Base-by-base conservation (phyloP, 441 rosid genomes). In the Syzygium malaccense region DNA sequence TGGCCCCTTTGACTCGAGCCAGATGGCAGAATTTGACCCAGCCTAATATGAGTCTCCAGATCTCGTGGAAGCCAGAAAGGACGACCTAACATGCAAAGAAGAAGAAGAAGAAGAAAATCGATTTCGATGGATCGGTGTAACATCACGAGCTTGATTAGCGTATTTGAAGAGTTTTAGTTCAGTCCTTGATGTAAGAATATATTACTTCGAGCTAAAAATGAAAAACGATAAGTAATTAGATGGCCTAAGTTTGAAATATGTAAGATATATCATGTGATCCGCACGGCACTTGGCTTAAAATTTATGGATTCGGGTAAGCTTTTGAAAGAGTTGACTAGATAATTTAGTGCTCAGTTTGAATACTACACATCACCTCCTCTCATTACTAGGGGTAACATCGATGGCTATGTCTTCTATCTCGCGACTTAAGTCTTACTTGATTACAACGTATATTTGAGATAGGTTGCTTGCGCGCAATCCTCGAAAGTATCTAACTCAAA, bases 221-320 rank as follows among this genome's bases (percentile, higher is more conserved):
- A 41, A 66, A 4, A 32, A 66, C 1, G 11, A 32, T 18, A 30
- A 66, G 45, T 17, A 23, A 33, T 33, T 41, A 13, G 51, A 23
- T 41, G 10, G 28, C 18, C n/a, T 1, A 23, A 75, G 41, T 45
- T 23, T 0, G 17, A 41, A 25, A 75, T 23, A 20, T 12, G 10
- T 0, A 0, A 75, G 15, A 23, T 7, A 3, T 17, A 30, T 64
- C 6, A 2, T 12, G 28, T 37, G 14, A 6, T 0, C 26, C 1
- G 7, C 8, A 4, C 1, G 25, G 51, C 5, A 23, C 1, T 41
- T 41, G 3, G 41, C 17, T 75, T 20, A 10, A 41, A 30, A 15
- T 3, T 64, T 64, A 64, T 0, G 12, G 20, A 64, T 7, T 30
- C 11, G 9, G 1, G 0, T 30, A 64, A 37, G 41, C 6, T 64